phyloP scores from a whole-genome alignment of 2,329 filamentous ascomycete genomes.

The Ceratocystis cacaofunesta region DNA sequence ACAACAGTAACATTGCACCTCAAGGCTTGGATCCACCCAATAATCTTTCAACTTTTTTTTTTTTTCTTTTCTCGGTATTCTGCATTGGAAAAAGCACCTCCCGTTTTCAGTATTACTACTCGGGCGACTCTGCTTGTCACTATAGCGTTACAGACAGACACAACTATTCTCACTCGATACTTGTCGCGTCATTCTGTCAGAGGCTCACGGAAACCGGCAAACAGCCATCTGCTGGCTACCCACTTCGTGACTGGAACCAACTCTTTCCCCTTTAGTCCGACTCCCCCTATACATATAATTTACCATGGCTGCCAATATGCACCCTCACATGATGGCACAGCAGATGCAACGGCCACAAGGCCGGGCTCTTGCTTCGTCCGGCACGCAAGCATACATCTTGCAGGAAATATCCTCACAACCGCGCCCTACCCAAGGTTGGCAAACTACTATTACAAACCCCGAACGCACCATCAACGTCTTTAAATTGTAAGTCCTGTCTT shows the following conservation, averaged over 20 bases:
- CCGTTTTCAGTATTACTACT: neutral
- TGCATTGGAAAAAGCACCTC: neutral
- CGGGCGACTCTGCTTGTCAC: neutral
- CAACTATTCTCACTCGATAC: neutral
- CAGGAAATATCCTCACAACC: constrained; percentile 26
- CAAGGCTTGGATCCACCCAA: neutral
- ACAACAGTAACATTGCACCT: neutral
- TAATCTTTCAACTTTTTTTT: neutral
- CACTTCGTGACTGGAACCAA: neutral
- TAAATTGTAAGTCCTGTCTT: constrained; percentile 27
- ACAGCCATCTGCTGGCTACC: neutral
- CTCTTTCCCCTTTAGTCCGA: neutral
- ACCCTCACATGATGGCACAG: constrained; percentile 38
- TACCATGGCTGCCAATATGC: constrained; percentile 46
- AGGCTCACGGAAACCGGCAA: neutral
- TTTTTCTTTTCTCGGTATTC: neutral
- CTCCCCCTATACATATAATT: neutral
- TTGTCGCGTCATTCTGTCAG: neutral
- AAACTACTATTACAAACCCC: constrained; percentile 25
- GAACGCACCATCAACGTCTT: constrained; percentile 32
- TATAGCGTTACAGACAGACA: neutral
- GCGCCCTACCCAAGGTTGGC: constrained; percentile 27
- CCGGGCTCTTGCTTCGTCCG: constrained; percentile 23
- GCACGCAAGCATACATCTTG: constrained; percentile 29
- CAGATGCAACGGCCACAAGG: constrained; percentile 29